phyloP scores from a whole-genome alignment of 208 protist genomes.

The Novymonas esmeraldas region DNA sequence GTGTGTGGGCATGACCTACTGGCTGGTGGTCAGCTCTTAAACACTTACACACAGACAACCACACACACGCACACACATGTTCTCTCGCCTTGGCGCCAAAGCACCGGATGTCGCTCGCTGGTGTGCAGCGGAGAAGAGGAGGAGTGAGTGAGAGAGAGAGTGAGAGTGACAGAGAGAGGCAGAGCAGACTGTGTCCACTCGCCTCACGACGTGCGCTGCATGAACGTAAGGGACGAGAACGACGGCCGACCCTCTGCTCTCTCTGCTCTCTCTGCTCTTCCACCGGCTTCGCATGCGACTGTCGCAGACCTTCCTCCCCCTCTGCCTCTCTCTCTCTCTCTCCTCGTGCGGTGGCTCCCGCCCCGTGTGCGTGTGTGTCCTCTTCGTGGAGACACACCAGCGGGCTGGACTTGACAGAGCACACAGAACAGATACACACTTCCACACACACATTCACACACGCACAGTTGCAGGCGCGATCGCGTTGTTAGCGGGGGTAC shows the following conservation, averaged over 20 bases:
- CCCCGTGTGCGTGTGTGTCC: too few species aligned
- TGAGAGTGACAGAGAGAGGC: too few species aligned
- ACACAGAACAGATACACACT: background rate
- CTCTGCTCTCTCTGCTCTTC: background rate
- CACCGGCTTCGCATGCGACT: background rate
- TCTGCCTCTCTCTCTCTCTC: background rate
- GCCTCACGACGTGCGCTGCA: too few species aligned
- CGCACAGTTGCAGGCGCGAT: background rate
- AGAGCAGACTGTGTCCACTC: too few species aligned
- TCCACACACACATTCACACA: background rate
- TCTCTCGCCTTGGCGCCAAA: too few species aligned
- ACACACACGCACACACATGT: background rate
- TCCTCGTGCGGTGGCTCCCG: background rate
- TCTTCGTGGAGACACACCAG: too few species aligned
- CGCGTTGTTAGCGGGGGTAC: background rate
- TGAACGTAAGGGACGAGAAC: too few species aligned
- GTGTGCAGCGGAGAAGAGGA: background rate
- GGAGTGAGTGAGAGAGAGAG: too few species aligned
- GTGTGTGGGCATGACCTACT: conserved; percentile 15
- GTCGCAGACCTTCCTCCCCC: background rate
- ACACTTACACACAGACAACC: background rate
- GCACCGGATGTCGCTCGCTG: background rate
- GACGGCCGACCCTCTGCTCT: background rate
- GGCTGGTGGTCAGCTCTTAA: conserved; percentile 12
- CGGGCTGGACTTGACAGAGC: too few species aligned